Base-by-base conservation (phyloP, 2,329 filamentous ascomycete genomes). In the Colletotrichum spaethianum region DNA sequence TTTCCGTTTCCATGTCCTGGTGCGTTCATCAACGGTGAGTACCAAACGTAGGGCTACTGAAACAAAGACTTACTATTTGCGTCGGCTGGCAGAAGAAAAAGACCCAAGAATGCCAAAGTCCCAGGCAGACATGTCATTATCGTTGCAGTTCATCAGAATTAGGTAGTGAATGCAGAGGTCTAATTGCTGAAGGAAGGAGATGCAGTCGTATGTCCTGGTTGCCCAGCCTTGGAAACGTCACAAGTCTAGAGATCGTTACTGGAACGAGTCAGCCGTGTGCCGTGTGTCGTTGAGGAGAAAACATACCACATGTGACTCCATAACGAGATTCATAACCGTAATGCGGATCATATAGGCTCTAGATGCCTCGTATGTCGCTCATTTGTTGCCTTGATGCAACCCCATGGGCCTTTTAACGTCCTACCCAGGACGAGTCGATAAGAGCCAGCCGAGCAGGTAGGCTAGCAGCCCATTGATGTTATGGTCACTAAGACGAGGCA, bases 401-500 rank as follows among this genome's bases (percentile, higher is more conserved):
- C 14, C n/a, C 2, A 16, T 46, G 64, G 77, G 80, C 78, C 77
- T 79, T 82, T 81, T 80, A 74, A 73, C 61, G 78, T 82, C 81
- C 42, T 81, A 76, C 80, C 78, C 74, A 80, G 79, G 80, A 82
- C 79, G 55, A 76, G 23, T 11, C 44, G n/a, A 18, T 5, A 33
- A 46, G 44, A 46, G 26, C n/a, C 16, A 40, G 31, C 44, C 31
- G 31, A 28, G 3, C 11, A 28, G 26, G 14, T 38, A 18, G 2
- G 26, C 48, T 42, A 26, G 33, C 20, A 31, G 18, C 18, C 28
- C 9, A 11, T 20, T 14, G 6, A 20, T 18, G n/a, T 57, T 26
- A 2, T 26, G n/a, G 14, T 8, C n/a, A 57, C 9, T 9, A 12
- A 16, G 55, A 40, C 7, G 3, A 40, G 14, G 14, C 2, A 26